Base-by-base conservation (phyloP, 1,284 basidiomycete genomes). In the Cutaneotrichosporon mucoides region DNA sequence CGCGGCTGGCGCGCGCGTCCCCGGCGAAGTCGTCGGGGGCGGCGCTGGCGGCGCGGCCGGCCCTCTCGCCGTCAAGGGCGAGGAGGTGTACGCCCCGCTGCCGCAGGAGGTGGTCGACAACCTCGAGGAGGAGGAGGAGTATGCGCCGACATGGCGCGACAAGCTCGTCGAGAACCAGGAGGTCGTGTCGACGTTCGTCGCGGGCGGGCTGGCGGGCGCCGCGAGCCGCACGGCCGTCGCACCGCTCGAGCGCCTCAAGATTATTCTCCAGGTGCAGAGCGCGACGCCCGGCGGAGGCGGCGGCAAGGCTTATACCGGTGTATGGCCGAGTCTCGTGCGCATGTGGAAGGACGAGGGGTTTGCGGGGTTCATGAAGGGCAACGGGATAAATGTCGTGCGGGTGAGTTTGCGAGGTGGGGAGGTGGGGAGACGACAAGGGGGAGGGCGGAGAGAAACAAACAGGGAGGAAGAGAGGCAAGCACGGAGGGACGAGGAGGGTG, bases 291-390 rank as follows among this genome's bases (percentile, higher is more conserved):
- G 33, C 4, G 33, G 10, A 13, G 57, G 64, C 34, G 75, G 81
- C 16, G 82, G 84, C 3, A 80, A 85, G 66, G 86, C 88, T 64
- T 94, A 94, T 76, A 85, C 82, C 67, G 89, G 90, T 35, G 89
- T 94, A 52, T 92, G 88, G 88, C 78, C 84, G 24, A 88, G 86
- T 68, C 82, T 94, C 48, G 69, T 65, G 4, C 84, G 91, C 59
- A 96, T 96, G 87, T 95, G 90, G 89, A 81, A 82, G 66, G 92
- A 95, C 73, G 94, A 97, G 77, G 94, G 93, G 1, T 88, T 93
- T 76, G 84, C 80, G 68, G 94, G 94, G 3, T 93, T 86, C 76
- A 94, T 96, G 92, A 84, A 92, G 53, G 82, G 82, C 9, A 83
- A 83, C 64, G 92, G 92, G 12, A 90, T 95, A 74, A 97, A 97